A percentile compares a stretch with the other conserved stretches of the same genome.
Evolutionary conservation across 2,329 filamentous ascomycete genomes (phyloP).

Genomic region (Colletotrichum chrysophilum): DNA sequence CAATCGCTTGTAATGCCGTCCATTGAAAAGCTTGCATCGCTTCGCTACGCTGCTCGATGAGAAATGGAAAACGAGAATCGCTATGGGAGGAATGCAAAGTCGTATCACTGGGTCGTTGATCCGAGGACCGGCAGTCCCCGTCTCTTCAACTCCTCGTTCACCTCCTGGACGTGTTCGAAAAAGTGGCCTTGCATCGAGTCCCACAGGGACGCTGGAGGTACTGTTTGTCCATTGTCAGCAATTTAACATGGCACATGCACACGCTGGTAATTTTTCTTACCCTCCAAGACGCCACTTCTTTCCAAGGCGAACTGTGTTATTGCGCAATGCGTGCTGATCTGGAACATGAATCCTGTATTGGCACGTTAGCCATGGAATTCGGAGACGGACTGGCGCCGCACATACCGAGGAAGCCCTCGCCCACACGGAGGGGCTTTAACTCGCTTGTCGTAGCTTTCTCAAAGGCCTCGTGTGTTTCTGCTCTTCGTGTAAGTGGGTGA

Average conservation of each 20-base stretch:
- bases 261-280: not conserved
- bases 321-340: slow-evolving; percentile 27
- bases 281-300: slow-evolving; percentile 21
- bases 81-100: not conserved
- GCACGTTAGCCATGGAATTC: slow-evolving; percentile 35
- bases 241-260: not conserved
- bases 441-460: slow-evolving; percentile 23
- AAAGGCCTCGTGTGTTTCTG: slow-evolving; percentile 28
- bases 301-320: slow-evolving; percentile 27
- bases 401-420: slow-evolving; percentile 27
- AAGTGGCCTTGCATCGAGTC: slow-evolving; percentile 26
- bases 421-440: slow-evolving; percentile 24
- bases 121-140: not conserved
- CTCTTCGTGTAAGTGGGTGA: not conserved
- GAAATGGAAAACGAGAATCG: not conserved
- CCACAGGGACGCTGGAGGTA: slow-evolving; percentile 23
- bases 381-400: not conserved
- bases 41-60: not conserved
- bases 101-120: not conserved
- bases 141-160: slow-evolving; percentile 18
- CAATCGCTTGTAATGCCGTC: not conserved
- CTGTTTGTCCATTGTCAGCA: slow-evolving; percentile 4
- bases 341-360: slow-evolving; percentile 32
- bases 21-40: not conserved
- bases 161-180: slow-evolving; percentile 23